These are phyloP conservation scores for Stygiomarasmius scandens DNA, from an alignment of 1,284 basidiomycete species.

Conservation along the genomic window DNA sequence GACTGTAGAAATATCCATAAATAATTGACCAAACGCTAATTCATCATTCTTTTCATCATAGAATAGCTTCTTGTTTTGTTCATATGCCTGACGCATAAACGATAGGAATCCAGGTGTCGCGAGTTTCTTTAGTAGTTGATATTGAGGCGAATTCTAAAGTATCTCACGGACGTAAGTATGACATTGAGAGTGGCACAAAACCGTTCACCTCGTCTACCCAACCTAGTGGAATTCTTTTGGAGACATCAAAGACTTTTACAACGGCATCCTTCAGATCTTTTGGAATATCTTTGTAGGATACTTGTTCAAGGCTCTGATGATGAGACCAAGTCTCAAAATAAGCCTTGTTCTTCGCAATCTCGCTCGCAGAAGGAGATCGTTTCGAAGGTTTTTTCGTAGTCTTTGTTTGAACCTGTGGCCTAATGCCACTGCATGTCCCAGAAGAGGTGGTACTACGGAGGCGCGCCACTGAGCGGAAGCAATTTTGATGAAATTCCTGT, in stretches of 20 bases:
- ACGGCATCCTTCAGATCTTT: constrained; percentile 33
- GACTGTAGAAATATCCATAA: constrained; percentile 41
- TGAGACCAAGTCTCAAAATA: constrained; percentile 46
- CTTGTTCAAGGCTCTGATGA: constrained; percentile 42
- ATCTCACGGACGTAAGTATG: constrained; percentile 2
- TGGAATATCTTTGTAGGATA: constrained; percentile 38
- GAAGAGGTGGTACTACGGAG: background rate
- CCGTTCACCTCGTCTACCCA: constrained; percentile 32
- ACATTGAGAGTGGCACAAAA: background rate
- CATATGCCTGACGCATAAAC: constrained; percentile 43
- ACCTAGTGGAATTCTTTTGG: constrained; percentile 29
- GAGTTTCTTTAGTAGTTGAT: constrained; percentile 25
- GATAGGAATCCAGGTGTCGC: constrained; percentile 35
- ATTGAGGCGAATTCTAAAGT: constrained; percentile 29
- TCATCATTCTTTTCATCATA: constrained; percentile 24
- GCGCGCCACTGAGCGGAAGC: background rate
- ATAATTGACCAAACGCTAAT: constrained; percentile 29
- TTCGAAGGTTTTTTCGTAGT: background rate
- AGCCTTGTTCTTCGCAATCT: constrained; percentile 43
- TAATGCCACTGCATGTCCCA: background rate
- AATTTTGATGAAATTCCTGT: background rate
- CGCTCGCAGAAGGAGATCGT: constrained; percentile 13
- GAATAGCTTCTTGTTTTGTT: constrained; percentile 44
- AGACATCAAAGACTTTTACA: constrained; percentile 33
- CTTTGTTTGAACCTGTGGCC: background rate